phyloP scores from a whole-genome alignment of 148 eudicot species.

The Rheum nobile region DNA sequence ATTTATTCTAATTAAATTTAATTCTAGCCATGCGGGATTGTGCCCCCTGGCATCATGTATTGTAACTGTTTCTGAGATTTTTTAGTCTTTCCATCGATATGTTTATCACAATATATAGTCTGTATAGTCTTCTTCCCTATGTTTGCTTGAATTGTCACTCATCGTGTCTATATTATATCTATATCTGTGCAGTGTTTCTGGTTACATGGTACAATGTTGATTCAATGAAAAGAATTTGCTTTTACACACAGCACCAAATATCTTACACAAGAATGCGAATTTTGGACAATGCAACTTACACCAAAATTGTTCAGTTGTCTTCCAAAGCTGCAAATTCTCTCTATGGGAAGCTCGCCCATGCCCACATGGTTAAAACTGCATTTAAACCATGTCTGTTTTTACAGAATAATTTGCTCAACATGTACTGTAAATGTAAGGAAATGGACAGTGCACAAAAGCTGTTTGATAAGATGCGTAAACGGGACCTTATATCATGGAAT shows the following conservation, averaged over 20 bases:
- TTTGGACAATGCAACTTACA: conserved; percentile 13
- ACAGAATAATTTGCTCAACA: conserved; percentile 14
- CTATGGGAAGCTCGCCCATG: conserved; percentile 16
- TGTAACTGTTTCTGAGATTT: too few relatives aligned
- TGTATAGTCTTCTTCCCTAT: not conserved
- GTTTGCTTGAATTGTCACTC: not conserved
- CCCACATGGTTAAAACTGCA: conserved; percentile 19
- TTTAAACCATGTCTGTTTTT: conserved; percentile 15
- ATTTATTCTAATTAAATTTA: too few relatives aligned
- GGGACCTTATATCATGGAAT: conserved; percentile 18
- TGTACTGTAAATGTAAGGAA: conserved; percentile 16
- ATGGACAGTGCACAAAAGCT: conserved; percentile 10
- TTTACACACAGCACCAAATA: not conserved
- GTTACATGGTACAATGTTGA: not conserved
- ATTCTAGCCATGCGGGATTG: too few relatives aligned
- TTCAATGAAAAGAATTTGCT: not conserved
- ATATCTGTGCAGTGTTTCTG: not conserved
- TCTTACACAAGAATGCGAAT: not conserved
- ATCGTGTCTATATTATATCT: not conserved
- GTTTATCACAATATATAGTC: not conserved
- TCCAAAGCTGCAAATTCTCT: conserved; percentile 8
- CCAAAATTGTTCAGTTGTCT: conserved; percentile 14
- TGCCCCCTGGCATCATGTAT: too few relatives aligned
- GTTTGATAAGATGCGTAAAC: conserved; percentile 18
- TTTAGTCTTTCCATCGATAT: too few relatives aligned